Evolutionary conservation across 2,329 filamentous ascomycete genomes (phyloP).

Genomic region (Trichoderma sp.): DNA sequence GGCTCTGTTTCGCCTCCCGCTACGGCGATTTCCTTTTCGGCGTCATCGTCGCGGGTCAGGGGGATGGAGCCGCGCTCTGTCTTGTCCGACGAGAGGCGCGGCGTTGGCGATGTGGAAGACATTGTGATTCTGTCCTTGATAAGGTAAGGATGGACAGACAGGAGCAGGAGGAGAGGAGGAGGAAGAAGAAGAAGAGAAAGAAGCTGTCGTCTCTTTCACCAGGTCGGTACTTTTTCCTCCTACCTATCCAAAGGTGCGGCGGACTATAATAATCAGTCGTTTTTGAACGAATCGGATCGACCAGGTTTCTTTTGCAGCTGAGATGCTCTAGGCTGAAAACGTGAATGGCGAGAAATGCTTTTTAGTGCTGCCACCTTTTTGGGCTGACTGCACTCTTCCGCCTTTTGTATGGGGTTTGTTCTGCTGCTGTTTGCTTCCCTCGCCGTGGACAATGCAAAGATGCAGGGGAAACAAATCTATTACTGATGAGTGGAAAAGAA

Average conservation of each 20-base stretch:
- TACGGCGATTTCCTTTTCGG: no score
- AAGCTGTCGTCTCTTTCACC: not conserved
- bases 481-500: not conserved
- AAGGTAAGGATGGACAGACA: not conserved
- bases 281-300: no score
- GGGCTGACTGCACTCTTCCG: not conserved
- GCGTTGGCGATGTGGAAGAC: conserved; percentile 18
- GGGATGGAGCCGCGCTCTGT: conserved; percentile 39
- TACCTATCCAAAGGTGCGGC: not conserved
- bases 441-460: no score
- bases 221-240: not conserved
- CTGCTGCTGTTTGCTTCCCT: not conserved
- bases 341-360: not conserved
- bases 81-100: conserved; percentile 38
- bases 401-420: not conserved
- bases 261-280: not conserved
- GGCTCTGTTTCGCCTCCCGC: not conserved
- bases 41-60: conserved; percentile 2
- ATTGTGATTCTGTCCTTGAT: not conserved
- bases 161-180: no score
- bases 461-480: not conserved
- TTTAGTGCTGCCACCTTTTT: conserved; percentile 8
- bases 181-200: not conserved
- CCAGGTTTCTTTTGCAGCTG: not conserved
- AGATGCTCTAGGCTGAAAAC: conserved; percentile 5